Evolutionary conservation across 768 basidiomycete genomes (phyloP).

Genomic region (Agaricus sinodeliciosus): DNA sequence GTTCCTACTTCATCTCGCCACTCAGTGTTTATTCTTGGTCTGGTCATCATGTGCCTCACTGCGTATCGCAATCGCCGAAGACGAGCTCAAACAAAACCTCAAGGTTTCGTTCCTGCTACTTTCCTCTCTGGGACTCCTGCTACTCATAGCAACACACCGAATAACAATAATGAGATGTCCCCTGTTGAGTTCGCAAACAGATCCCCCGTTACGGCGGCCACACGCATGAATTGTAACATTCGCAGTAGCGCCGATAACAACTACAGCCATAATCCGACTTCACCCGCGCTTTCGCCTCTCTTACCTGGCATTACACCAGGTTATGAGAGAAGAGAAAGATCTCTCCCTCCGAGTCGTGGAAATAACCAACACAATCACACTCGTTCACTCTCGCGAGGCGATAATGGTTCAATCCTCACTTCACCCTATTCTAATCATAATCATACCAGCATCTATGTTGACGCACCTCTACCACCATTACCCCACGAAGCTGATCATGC

Average conservation of each 20-base stretch:
- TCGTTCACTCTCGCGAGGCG: neutral
- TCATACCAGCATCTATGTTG: neutral
- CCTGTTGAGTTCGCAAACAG: constrained; percentile 1
- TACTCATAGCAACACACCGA: constrained; percentile 10
- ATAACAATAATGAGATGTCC: constrained; percentile 1
- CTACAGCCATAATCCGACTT: neutral
- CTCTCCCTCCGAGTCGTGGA: neutral
- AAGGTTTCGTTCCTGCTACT: constrained; percentile 13
- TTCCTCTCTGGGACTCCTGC: constrained; percentile 9
- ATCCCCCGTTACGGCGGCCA: neutral
- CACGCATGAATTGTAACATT: constrained; percentile 2
- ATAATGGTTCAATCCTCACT: constrained; percentile 5
- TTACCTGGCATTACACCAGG: constrained; percentile 3
- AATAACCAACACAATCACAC: neutral
- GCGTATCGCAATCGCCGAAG: constrained; percentile 15
- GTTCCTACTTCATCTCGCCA: neutral
- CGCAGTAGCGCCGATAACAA: neutral
- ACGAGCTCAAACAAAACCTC: constrained; percentile 16
- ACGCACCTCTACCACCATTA: neutral
- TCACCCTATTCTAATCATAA: constrained; percentile 6
- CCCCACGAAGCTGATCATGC: constrained; percentile 5
- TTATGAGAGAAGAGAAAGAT: neutral
- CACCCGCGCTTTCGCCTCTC: constrained; percentile 1
- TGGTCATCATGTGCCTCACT: constrained; percentile 15
- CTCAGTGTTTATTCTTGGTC: constrained; percentile 16